Conservation (phyloP, 257 asterid genomes). For the Ballota nigra region DNA sequence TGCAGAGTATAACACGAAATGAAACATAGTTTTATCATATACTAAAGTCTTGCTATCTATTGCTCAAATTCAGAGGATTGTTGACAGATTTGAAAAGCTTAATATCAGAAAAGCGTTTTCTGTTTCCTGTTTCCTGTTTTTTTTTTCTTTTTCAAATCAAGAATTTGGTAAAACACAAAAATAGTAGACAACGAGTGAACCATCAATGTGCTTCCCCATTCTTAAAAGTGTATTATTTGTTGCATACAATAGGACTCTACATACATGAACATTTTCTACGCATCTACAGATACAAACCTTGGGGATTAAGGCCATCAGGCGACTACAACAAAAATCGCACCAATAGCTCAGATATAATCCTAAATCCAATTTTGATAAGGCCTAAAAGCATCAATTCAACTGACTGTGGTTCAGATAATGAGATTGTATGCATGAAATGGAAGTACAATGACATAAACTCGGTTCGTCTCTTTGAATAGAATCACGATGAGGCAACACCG, state of each 20-base stretch:
- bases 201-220: background rate
- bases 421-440: background rate
- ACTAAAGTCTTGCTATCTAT: background rate
- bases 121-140: too few relatives aligned
- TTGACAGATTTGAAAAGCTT: background rate
- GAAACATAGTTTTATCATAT: background rate
- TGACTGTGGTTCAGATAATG: conserved; percentile 3
- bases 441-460: background rate
- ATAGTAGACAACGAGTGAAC: too few relatives aligned
- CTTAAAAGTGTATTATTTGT: background rate
- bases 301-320: background rate
- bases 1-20: background rate
- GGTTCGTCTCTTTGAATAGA: background rate
- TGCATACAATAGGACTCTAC: conserved; percentile 8
- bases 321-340: background rate
- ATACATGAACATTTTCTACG: conserved; percentile 16
- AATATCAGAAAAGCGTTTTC: too few relatives aligned
- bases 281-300: conserved; percentile 26
- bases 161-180: too few relatives aligned
- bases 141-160: too few relatives aligned
- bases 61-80: background rate
- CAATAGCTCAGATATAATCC: background rate
- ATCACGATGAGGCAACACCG: background rate
- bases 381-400: conserved; percentile 12
- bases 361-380: background rate